Evolutionary conservation across 129 eudicot genomes (phyloP), one percentile per base, ranked within the genome.

Genomic region (Flaveria ramosissima): DNA sequence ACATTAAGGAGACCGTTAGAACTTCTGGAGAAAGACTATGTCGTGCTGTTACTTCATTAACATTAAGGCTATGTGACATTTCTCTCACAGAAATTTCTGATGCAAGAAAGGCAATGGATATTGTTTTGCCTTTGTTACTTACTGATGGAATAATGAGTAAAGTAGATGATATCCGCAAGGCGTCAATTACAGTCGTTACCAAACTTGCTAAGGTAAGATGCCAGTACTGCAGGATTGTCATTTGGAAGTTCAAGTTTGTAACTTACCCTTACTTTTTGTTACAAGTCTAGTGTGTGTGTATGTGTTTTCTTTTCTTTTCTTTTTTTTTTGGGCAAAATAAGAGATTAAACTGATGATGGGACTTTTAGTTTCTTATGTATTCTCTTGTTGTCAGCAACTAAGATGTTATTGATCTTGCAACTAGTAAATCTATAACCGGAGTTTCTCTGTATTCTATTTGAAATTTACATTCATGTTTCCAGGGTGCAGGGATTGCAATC

Each of bases 141-240:
- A 80, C 93, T 11, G 98, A 91, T 66, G 98, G 98, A 53, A 94
- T 94, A 41, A 91, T 94, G 98, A 94, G 98, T 81, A 91, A 91
- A 91, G 98, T 94, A 76, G 97, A 91, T 52, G 93, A 76, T 74
- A 83, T 94, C 77, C 98, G 98, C 39, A 94, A 91, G 88, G 88
- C 96, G 41, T 91, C 98, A 57, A 94, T 94, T 67, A 84, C 85
- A 52, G 82, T 91, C 71, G 97, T 94, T 20, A 91, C 94, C 75
- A 94, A 94, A 79, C 96, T 94, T 72, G 96, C 98, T 21, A 91
- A 94, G 98, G 98, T 94, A 61, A 30, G 30, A 13, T 26, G 4
- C 36, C 36, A 30, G 13, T 20, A 57, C 66, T 60, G 41, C 66
- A 60, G 41, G n/a, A 60, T 23, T 56, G 7, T 60, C n/a, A 60